Base-by-base conservation (phyloP, 208 protist genomes). In the Ichthyophonus hoferi region DNA sequence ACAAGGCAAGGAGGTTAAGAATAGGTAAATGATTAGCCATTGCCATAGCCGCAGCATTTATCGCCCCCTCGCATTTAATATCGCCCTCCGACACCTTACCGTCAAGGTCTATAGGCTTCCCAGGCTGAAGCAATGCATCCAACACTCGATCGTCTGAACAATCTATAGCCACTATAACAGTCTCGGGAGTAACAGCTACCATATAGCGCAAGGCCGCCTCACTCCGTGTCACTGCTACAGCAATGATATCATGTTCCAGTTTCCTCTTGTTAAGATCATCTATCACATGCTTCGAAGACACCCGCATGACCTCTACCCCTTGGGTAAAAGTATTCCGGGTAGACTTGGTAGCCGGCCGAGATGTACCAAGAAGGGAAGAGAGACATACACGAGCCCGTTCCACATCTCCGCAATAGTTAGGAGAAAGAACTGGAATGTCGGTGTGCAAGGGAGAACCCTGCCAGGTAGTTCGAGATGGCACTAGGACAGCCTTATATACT, bases 171-270 rank as follows among this genome's bases (percentile, higher is more conserved):
- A 83, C 79, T 17, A 83, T 24, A 7, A 83, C 79, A 7, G 79
- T 40, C 14, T 83, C 14, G 79, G 34, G 35, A 17, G 79, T 42
- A 35, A 83, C 79, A 31, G 79, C 79, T 17, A 83, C 79, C 35
- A 83, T 35, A 24, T 83, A 83, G 79, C 79, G 79, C 7, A 83
- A 24, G 35, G 79, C 38, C 7, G 79, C 79, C 79, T 83, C 79
- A 40, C 14, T 7, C 35, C 79, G 7, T 31, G 79, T 42, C 14
- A 83, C 79, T 17, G 79, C 79, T 17, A 7, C 7, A 24, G n/a
- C 79, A 40, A 83, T 7, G 14, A 83, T 17, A 40, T 83, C 79
- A 40, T 83, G 79, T 40, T 83, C 14, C 14, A 7, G 7, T 24
- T 24, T 24, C 50, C 50, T 67, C 14, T 24, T 67, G 50, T 67